These are phyloP conservation scores for Trichoderma orchidacearum DNA, from an alignment of 495 filamentous ascomycete genomes.

Conservation along the genomic window DNA sequence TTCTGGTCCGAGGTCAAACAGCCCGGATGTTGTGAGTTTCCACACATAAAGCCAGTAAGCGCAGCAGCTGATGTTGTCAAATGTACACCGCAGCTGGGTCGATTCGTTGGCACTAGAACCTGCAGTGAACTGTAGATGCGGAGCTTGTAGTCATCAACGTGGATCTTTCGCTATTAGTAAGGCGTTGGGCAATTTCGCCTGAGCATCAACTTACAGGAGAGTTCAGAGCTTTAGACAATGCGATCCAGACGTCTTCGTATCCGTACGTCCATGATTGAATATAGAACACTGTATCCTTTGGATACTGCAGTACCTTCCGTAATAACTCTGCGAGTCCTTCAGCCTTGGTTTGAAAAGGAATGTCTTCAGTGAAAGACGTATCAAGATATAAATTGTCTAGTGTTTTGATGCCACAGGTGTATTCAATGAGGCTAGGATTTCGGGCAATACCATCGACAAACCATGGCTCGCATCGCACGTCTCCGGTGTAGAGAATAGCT, in stretches of 20 bases:
- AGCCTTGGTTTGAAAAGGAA: conserved; percentile 41
- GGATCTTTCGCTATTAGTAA: conserved; percentile 39
- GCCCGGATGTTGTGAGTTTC: conserved; percentile 54
- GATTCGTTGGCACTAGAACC: conserved; percentile 13
- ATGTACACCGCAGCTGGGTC: conserved; percentile 20
- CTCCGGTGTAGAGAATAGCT: conserved; percentile 82
- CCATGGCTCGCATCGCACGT: conserved; percentile 61
- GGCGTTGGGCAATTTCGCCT: neutral
- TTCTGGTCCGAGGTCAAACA: conserved; percentile 50
- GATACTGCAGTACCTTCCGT: conserved; percentile 52
- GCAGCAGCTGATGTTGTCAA: conserved; percentile 44
- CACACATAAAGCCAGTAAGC: conserved; percentile 63
- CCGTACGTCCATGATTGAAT: conserved; percentile 90
- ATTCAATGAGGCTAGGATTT: conserved; percentile 65
- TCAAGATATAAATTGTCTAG: conserved; percentile 80
- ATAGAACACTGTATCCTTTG: conserved; percentile 66
- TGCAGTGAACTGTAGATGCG: conserved; percentile 56
- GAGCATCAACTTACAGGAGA: conserved; percentile 36
- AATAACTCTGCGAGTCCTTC: conserved; percentile 67
- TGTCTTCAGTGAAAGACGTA: conserved; percentile 53
- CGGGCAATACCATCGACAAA: conserved; percentile 43
- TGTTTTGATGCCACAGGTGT: conserved; percentile 46
- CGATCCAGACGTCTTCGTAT: conserved; percentile 84
- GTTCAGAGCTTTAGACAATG: conserved; percentile 54
- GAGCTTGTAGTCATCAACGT: conserved; percentile 72